phyloP scores from a whole-genome alignment of 305 asterid genomes.

The Stenogyne calaminthoides region DNA sequence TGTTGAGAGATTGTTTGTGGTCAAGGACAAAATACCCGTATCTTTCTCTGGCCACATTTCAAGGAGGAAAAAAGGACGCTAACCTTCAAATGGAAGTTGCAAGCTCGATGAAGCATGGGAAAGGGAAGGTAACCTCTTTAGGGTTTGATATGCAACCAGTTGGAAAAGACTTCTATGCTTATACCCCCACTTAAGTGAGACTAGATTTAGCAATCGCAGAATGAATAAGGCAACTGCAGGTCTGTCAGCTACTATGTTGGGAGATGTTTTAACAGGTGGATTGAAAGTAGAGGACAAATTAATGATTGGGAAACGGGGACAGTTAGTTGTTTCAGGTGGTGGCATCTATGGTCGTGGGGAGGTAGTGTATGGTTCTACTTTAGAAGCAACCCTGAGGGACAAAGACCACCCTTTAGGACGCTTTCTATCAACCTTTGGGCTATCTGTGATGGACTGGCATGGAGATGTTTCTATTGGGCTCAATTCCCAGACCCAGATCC shows the following conservation, averaged over 20 bases:
- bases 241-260: slow-evolving; percentile 77
- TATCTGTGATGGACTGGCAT: slow-evolving; percentile 94
- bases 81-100: slow-evolving; percentile 94
- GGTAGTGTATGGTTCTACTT: slow-evolving; percentile 87
- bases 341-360: slow-evolving; percentile 92
- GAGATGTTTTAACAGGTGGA: slow-evolving; percentile 87
- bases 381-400: slow-evolving; percentile 88
- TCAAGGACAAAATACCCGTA: slow-evolving; percentile 73
- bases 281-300: slow-evolving; percentile 84
- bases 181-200: slow-evolving; percentile 81
- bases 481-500: slow-evolving; percentile 88
- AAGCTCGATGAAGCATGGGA: slow-evolving; percentile 81
- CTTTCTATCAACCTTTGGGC: slow-evolving; percentile 73
- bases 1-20: slow-evolving; percentile 73
- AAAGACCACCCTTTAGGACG: slow-evolving; percentile 87
- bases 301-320: slow-evolving; percentile 65
- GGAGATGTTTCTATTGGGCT: slow-evolving; percentile 96
- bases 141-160: slow-evolving; percentile 92
- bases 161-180: slow-evolving; percentile 73
- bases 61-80: slow-evolving; percentile 88
- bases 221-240: slow-evolving; percentile 82
- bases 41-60: slow-evolving; percentile 88
- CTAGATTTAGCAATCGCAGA: slow-evolving; percentile 70
- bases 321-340: slow-evolving; percentile 88
- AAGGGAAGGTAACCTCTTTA: slow-evolving; percentile 77